Base-by-base conservation (phyloP, 148 eudicot genomes). In the Chenopodium formosanum region DNA sequence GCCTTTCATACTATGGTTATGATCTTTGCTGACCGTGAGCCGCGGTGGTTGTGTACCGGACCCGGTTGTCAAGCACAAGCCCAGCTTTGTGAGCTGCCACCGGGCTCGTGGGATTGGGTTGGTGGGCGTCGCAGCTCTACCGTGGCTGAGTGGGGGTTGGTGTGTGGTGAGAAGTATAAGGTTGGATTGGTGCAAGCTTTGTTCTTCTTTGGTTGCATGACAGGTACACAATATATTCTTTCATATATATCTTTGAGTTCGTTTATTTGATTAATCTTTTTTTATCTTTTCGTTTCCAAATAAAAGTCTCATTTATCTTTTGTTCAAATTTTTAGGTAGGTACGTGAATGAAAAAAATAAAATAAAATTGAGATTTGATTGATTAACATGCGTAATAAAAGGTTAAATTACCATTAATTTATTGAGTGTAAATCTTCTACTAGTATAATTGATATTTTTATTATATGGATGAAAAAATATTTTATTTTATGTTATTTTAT, bases 1-100 rank as follows among this genome's bases (percentile, higher is more conserved):
- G 99, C 92, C 4, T 92, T 95, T 27, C 99, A 93, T 77, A 89
- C 95, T 50, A 94, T 95, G 99, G 95, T 95, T 67, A 92, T 95
- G 94, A 92, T 95, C 7, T 95, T 95, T 65, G 91, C 97, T 6
- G 99, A 95, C 84, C 97, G 91, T 10, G 91, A 94, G 56, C 99
- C 99, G 25, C 82, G 25, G 13, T 92, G 98, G 98, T 83, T 82
- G 58, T 93, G 97, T 80, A 29, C 64, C 4, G 83, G 77, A 31
- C 62, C 80, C 4, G 86, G 78, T 10, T 87, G 89, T 71, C 64
- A 66, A 25, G 23, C 84, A 2, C 68, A 56, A 14, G 79, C 66
- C 69, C 56, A 71, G 1, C 32, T 88, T 2, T 95, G 98, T 75
- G 86, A 84, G 67, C 63, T 89, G 4, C 85, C 84, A 0, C 86